Base-by-base conservation (phyloP, 2,329 filamentous ascomycete species). In the Akanthomyces dipterigenus region DNA sequence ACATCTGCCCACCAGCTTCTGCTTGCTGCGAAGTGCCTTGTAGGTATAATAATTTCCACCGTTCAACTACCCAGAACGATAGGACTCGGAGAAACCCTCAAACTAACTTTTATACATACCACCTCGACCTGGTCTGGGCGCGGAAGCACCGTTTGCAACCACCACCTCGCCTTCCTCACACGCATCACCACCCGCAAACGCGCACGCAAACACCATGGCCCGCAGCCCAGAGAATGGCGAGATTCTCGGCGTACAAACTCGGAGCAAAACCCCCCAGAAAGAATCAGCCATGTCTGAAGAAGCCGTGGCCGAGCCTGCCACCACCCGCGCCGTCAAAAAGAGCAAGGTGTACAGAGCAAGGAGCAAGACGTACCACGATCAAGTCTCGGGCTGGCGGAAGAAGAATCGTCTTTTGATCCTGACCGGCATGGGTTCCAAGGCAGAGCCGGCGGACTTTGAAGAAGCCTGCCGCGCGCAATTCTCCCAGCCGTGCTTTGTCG, bases 201-300 rank as follows among this genome's bases (percentile, higher is more conserved):
- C 42, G 42, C 42, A 43, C n/a, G 6, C 2, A n/a, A 18, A 18
- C 42, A 43, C 20, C n/a, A 43, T 43, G 20, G 20, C 4, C 12
- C 9, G n/a, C n/a, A 18, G 22, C 7, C 3, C 11, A 43, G 12
- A 7, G 2, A 22, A 3, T 12, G 22, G 6, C 4, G 8, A 14
- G n/a, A n/a, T n/a, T 8, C 18, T 5, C n/a, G 9, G 11, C 3
- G 2, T 1, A 1, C 9, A 5, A 5, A 14, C 3, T 43, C 3
- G 1, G 11, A 22, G 42, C 7, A 22, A 43, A 22, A 22, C 5
- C 9, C n/a, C 7, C n/a, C 8, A 8, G 2, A 34, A 9, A 43
- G 1, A 14, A 22, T 5, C 12, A 43, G 42, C 9, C 3, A n/a
- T 1, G 42, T 5, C 5, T 16, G 8, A 8, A 4, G 8, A 31